Conservation (phyloP, 805 yeast genomes). For the Saccharomyces paradoxus region DNA sequence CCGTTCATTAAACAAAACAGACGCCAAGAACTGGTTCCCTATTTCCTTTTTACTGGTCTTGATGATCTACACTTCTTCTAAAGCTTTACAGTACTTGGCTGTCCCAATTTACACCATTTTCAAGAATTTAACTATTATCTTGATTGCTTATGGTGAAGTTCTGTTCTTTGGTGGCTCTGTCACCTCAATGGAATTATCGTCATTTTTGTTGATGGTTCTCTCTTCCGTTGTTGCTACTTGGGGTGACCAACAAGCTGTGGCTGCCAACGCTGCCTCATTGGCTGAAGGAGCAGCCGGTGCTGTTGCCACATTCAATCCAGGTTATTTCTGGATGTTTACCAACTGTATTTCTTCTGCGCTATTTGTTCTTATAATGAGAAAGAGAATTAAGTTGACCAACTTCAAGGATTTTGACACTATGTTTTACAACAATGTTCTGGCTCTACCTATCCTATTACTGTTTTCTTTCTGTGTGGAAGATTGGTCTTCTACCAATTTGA, state of each 20-base stretch:
- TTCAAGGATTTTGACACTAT: conserved; percentile 92
- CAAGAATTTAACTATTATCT: conserved; percentile 88
- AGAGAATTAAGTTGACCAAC: conserved; percentile 87
- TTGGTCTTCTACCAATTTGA: conserved; percentile 74
- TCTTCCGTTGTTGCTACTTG: conserved; percentile 85
- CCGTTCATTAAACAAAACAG: conserved; percentile 72
- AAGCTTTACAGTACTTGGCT: conserved; percentile 79
- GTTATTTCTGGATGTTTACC: conserved; percentile 89
- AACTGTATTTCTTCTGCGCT: conserved; percentile 88
- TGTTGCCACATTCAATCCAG: conserved; percentile 44
- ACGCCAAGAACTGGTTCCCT: conserved; percentile 92
- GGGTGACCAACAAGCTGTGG: conserved; percentile 46
- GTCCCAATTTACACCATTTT: conserved; percentile 94
- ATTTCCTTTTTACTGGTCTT: conserved; percentile 77
- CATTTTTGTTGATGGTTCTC: conserved; percentile 80
- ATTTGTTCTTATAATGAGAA: conserved; percentile 85
- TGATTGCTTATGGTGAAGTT: conserved; percentile 96
- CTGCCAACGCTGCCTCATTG: conserved; percentile 16
- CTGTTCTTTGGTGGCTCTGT: conserved; percentile 91
- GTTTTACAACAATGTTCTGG: conserved; percentile 88
- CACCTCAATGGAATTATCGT: conserved; percentile 74
- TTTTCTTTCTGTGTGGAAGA: conserved; percentile 73
- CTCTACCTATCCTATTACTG: conserved; percentile 73
- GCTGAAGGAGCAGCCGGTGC: conserved; percentile 19
- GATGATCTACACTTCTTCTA: conserved; percentile 92